Conservation (phyloP, 2,329 filamentous ascomycete species). For the Fusarium redolens region DNA sequence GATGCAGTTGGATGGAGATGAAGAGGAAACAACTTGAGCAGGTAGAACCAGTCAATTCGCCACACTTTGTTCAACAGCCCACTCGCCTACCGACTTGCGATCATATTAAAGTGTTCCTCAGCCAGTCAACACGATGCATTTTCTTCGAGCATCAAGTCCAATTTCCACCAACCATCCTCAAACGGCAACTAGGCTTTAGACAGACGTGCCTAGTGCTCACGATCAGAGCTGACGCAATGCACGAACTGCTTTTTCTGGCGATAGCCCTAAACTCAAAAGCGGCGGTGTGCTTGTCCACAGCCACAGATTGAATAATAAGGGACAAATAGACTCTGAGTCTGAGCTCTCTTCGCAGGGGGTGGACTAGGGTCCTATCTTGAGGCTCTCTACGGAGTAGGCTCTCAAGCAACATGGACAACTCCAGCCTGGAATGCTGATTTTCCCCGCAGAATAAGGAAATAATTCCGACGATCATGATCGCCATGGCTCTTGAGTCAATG, state of each 20-base stretch:
- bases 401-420: background rate
- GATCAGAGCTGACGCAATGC: conserved; percentile 42
- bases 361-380: conserved; percentile 34
- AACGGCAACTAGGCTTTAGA: conserved; percentile 33
- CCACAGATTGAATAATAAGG: conserved; percentile 5
- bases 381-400: conserved; percentile 14
- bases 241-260: conserved; percentile 38
- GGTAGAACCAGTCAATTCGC: conserved; percentile 37
- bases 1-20: conserved; percentile 8
- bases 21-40: conserved; percentile 25
- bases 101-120: background rate
- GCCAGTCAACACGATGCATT: conserved; percentile 6
- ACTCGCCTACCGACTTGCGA: conserved; percentile 1
- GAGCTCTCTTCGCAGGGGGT: conserved; percentile 6
- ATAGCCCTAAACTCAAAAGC: conserved; percentile 40
- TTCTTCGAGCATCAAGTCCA: conserved; percentile 7
- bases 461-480: conserved; percentile 21
- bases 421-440: conserved; percentile 21
- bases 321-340: conserved; percentile 12
- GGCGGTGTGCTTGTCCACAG: conserved; percentile 35
- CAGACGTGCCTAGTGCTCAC: conserved; percentile 36
- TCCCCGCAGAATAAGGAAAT: conserved; percentile 21
- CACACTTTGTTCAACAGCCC: conserved; percentile 11
- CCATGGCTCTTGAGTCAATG: conserved; percentile 8
- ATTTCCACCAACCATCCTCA: conserved; percentile 39